A percentile compares a stretch with the other conserved stretches of the same genome.
phyloP scores from a whole-genome alignment of 352 stramenopile species.

The Globisporangium abappressorium region DNA sequence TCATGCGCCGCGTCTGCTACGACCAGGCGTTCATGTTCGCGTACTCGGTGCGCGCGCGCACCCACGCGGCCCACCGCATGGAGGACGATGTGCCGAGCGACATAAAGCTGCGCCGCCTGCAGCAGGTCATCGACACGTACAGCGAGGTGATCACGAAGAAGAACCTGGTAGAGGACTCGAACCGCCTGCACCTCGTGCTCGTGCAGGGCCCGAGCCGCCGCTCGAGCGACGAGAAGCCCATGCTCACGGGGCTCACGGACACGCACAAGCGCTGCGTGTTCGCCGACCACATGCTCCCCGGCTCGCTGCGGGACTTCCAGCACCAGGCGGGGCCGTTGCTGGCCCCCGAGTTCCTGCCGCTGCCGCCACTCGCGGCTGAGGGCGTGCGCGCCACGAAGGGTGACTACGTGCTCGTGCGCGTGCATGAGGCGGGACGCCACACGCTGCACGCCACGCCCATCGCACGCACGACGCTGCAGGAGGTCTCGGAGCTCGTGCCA shows the following conservation, averaged over 20 bases:
- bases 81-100: constrained; percentile 94
- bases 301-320: constrained; percentile 45
- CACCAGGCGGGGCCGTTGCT: constrained; percentile 28
- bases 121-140: constrained; percentile 96
- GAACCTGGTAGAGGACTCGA: constrained; percentile 90
- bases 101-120: constrained; percentile 94
- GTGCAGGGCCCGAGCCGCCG: constrained; percentile 92
- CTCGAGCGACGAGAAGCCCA: constrained; percentile 64
- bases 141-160: constrained; percentile 88
- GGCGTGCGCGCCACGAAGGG: constrained; percentile 51
- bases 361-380: constrained; percentile 29
- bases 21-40: constrained; percentile 99
- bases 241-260: constrained; percentile 85
- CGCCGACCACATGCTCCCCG: constrained; percentile 48
- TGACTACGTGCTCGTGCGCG: constrained; percentile 83
- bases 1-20: constrained; percentile 87
- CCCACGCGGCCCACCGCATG: constrained; percentile 94
- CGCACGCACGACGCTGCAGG: constrained; percentile 67
- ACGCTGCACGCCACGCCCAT: constrained; percentile 82
- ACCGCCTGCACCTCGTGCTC: constrained; percentile 93
- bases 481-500: constrained; percentile 53
- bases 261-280: constrained; percentile 91
- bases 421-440: constrained; percentile 77
- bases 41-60: constrained; percentile 96
- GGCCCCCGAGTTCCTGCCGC: constrained; percentile 42